Conservation (phyloP, 805 yeast species). For the Candida mattraensis region DNA sequence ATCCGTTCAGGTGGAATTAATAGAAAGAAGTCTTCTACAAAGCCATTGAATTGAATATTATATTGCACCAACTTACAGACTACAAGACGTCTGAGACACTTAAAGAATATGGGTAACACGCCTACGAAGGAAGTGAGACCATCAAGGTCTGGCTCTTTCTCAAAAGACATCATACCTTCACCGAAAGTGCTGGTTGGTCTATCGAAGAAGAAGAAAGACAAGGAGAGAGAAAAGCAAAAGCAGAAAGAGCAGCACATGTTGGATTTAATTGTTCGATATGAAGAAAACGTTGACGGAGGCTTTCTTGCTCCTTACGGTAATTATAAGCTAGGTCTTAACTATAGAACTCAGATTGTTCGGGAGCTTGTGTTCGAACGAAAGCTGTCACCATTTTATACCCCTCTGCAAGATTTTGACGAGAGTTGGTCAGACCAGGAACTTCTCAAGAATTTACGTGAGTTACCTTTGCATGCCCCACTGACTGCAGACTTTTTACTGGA, state of each 20-base stretch:
- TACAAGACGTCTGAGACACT: not conserved
- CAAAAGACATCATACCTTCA: constrained; percentile 18
- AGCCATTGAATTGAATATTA: too few species aligned
- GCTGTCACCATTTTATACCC: constrained; percentile 88
- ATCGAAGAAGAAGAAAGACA: constrained; percentile 35
- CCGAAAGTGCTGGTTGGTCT: constrained; percentile 20
- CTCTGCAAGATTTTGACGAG: constrained; percentile 75
- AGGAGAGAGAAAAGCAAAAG: constrained; percentile 55
- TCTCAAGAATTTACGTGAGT: constrained; percentile 46
- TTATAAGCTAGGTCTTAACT: constrained; percentile 75
- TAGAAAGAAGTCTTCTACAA: too few species aligned
- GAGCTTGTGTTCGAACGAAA: constrained; percentile 64
- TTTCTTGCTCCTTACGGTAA: constrained; percentile 89
- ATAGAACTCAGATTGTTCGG: constrained; percentile 70
- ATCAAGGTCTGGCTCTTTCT: constrained; percentile 18
- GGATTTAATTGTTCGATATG: constrained; percentile 56
- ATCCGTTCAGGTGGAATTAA: too few species aligned
- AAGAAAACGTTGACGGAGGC: constrained; percentile 91
- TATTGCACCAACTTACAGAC: too few species aligned
- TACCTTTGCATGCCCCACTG: constrained; percentile 56
- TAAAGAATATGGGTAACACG: constrained; percentile 25
- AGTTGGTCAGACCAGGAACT: constrained; percentile 73
- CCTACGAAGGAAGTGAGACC: constrained; percentile 26
- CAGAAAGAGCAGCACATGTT: constrained; percentile 53
- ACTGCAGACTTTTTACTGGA: constrained; percentile 45